Percentiles rank a stretch among this genome's conserved stretches.
Evolutionary conservation across 768 basidiomycete genomes (phyloP).

Genomic region (Trametes sanguinea): DNA sequence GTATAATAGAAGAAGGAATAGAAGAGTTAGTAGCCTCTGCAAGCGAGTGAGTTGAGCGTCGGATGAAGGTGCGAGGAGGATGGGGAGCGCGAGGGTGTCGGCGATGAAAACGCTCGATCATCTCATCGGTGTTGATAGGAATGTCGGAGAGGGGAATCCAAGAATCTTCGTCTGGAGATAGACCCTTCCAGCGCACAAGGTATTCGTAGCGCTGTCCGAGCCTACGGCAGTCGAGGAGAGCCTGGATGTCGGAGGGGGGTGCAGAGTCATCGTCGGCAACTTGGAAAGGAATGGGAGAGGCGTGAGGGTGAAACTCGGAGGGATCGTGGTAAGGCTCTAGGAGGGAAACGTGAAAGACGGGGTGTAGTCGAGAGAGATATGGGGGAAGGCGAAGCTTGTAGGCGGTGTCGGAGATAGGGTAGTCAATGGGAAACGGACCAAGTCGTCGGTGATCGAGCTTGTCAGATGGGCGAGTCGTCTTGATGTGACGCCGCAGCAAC

Average conservation of each 20-base stretch:
- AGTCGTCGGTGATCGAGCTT: conserved; percentile 34
- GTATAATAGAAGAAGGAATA: too few relatives aligned
- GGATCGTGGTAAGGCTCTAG: conserved; percentile 31
- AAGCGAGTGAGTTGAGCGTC: not conserved
- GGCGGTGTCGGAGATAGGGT: conserved; percentile 15
- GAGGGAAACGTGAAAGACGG: conserved; percentile 42
- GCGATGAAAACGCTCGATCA: conserved; percentile 38
- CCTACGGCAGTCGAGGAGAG: not conserved
- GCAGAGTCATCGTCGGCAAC: conserved; percentile 9
- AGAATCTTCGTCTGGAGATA: conserved; percentile 29
- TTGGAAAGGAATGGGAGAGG: conserved; percentile 10
- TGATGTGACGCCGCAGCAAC: conserved; percentile 37
- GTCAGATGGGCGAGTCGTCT: conserved; percentile 38
- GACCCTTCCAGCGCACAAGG: not conserved
- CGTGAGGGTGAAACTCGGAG: conserved; percentile 34
- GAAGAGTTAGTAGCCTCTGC: too few relatives aligned
- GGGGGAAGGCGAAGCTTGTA: conserved; percentile 36
- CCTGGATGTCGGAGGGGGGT: conserved; percentile 1
- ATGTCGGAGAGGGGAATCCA: conserved; percentile 41
- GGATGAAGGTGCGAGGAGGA: conserved; percentile 29
- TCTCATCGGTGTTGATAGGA: conserved; percentile 31
- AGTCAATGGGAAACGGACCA: not conserved
- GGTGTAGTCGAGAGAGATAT: conserved; percentile 36
- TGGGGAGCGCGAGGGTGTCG: conserved; percentile 34
- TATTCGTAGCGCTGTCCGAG: conserved; percentile 6